Percentiles rank a stretch among this genome's conserved stretches.
These are phyloP conservation scores for Amanita pseudoporphyria DNA, from an alignment of 768 basidiomycete species.

Conservation along the genomic window DNA sequence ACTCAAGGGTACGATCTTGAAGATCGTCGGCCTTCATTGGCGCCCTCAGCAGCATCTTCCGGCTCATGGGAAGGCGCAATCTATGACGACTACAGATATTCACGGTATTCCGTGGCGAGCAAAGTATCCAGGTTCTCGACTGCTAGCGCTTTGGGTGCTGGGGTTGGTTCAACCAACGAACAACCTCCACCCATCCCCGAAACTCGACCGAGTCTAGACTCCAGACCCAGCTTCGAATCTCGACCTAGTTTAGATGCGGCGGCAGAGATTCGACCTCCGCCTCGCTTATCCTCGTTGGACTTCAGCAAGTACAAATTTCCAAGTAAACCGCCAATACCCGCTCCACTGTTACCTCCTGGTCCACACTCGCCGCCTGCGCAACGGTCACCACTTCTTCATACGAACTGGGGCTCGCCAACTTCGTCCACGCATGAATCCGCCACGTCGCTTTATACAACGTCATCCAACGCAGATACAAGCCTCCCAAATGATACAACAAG, in stretches of 20 bases:
- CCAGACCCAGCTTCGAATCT: constrained; percentile 1
- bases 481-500: constrained; percentile 11
- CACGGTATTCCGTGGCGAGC: constrained; percentile 43
- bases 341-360: neutral
- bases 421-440: constrained; percentile 17
- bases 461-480: neutral
- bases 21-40: constrained; percentile 20
- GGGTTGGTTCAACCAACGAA: neutral
- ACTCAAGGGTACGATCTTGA: neutral
- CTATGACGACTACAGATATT: constrained; percentile 75
- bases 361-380: constrained; percentile 17
- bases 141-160: neutral
- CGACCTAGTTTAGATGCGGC: constrained; percentile 8
- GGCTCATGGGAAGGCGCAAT: constrained; percentile 60
- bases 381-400: constrained; percentile 29
- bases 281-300: neutral
- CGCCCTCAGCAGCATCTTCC: constrained; percentile 17
- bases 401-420: constrained; percentile 27
- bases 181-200: constrained; percentile 15
- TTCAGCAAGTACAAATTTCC: neutral
- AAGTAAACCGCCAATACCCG: constrained; percentile 7
- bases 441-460: constrained; percentile 2
- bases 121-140: constrained; percentile 22
- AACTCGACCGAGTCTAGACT: constrained; percentile 9
- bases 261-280: constrained; percentile 6